Conservation (phyloP, 2,329 filamentous ascomycete genomes). For the Ilyonectria destructans region DNA sequence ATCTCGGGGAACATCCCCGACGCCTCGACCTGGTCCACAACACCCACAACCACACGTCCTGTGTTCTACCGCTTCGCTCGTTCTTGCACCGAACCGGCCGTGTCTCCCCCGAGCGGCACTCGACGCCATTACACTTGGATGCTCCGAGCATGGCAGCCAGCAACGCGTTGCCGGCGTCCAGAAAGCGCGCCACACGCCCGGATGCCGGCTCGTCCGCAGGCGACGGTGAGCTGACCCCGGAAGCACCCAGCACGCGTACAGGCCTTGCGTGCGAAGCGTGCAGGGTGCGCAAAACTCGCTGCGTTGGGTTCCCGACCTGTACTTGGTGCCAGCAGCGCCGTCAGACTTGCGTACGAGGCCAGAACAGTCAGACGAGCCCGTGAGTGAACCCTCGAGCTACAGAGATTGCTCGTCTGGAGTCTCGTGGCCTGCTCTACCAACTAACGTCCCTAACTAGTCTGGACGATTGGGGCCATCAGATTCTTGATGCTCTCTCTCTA, state of each 20-base stretch:
- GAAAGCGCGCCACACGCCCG: background rate
- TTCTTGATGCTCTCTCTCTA: conserved; percentile 1
- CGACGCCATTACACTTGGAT: background rate
- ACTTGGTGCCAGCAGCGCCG: conserved; percentile 9
- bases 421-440: background rate
- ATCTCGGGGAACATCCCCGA: conserved; percentile 10
- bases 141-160: background rate
- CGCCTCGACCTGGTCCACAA: background rate
- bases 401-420: no score
- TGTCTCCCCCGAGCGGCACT: background rate
- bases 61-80: background rate
- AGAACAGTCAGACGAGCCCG: conserved; percentile 11
- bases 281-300: conserved; percentile 5
- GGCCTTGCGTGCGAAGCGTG: conserved; percentile 1
- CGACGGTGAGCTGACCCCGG: background rate
- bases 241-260: background rate
- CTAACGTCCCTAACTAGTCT: conserved; percentile 1
- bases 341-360: background rate
- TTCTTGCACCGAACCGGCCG: conserved; percentile 2
- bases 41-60: background rate
- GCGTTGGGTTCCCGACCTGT: conserved; percentile 13
- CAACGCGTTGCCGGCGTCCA: background rate
- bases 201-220: background rate
- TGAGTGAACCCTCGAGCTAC: background rate
- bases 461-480: conserved; percentile 5